Percentiles rank a stretch among this genome's conserved stretches.
Conservation (phyloP, 2,329 filamentous ascomycete species). For the Colletotrichum melonis region DNA sequence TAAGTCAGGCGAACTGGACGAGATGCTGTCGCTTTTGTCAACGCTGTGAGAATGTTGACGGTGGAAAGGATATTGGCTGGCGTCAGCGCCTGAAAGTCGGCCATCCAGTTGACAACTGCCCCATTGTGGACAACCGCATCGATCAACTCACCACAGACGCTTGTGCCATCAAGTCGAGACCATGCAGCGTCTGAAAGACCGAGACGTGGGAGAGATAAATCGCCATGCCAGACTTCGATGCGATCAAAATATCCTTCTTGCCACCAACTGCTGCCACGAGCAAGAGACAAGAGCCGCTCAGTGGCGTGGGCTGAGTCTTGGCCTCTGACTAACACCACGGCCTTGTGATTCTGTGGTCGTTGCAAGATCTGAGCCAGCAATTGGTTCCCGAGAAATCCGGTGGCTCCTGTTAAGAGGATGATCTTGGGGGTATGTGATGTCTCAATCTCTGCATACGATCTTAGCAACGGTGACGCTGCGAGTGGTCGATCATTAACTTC, state of each 20-base stretch:
- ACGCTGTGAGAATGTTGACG: conserved; percentile 9
- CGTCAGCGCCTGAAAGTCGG: conserved; percentile 14
- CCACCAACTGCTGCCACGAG: conserved; percentile 37
- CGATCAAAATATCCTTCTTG: conserved; percentile 2
- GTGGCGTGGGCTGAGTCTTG: conserved; percentile 19
- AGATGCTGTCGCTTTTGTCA: background rate
- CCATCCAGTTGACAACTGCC: conserved; percentile 32
- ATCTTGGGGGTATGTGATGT: background rate
- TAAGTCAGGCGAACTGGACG: conserved; percentile 14
- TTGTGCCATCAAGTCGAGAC: conserved; percentile 16
- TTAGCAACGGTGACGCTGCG: background rate
- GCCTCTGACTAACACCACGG: conserved; percentile 31
- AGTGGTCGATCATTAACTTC: conserved; percentile 7
- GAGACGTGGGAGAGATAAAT: conserved; percentile 9
- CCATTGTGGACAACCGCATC: conserved; percentile 29
- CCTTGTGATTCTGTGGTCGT: background rate
- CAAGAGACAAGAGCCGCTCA: conserved; percentile 30
- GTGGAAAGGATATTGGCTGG: conserved; percentile 23
- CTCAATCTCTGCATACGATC: background rate
- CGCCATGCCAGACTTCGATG: conserved; percentile 31
- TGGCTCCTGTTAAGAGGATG: conserved; percentile 33
- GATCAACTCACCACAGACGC: background rate
- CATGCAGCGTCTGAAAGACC: conserved; percentile 11
- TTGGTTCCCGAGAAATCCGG: conserved; percentile 34
- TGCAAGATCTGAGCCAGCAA: conserved; percentile 28